Evolutionary conservation across 306 rosid species (phyloP).

Genomic region (Rubus idaeus): DNA sequence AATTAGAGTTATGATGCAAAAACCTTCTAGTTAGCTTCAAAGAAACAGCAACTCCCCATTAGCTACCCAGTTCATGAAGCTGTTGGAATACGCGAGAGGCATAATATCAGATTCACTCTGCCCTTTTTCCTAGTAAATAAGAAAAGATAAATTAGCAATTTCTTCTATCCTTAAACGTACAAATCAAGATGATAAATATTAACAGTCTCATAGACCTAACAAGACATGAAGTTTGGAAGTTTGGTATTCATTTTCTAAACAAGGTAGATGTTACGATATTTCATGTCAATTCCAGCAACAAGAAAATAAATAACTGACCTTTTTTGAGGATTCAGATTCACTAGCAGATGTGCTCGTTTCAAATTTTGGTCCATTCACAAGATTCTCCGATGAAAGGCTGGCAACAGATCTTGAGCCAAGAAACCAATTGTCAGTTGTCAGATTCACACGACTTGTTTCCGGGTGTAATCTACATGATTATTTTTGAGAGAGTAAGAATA

Average conservation of each 20-base stretch:
- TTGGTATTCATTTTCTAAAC: neutral
- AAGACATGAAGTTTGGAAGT: neutral
- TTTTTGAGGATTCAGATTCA: conserved; percentile 50
- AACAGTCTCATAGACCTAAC: neutral
- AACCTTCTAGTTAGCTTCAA: conserved; percentile 22
- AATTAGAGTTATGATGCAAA: conserved; percentile 17
- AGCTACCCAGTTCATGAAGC: conserved; percentile 28
- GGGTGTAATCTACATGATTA: neutral
- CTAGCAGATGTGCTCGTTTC: conserved; percentile 55
- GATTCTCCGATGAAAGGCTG: conserved; percentile 66
- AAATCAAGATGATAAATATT: neutral
- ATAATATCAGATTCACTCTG: conserved; percentile 1
- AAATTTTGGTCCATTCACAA: conserved; percentile 47
- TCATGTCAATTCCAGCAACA: neutral
- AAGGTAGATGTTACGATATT: neutral
- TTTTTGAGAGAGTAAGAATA: conserved; percentile 1
- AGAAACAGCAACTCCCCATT: conserved; percentile 31
- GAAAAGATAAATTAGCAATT: neutral
- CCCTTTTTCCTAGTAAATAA: conserved; percentile 42
- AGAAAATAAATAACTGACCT: conserved; percentile 47
- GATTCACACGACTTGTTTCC: neutral
- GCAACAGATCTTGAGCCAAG: conserved; percentile 45
- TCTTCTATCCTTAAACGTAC: neutral
- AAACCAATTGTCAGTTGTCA: conserved; percentile 18
- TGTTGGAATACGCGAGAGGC: neutral